Evolutionary conservation across 2,329 filamentous ascomycete species (phyloP).

Genomic region (Alternaria gansuensis): DNA sequence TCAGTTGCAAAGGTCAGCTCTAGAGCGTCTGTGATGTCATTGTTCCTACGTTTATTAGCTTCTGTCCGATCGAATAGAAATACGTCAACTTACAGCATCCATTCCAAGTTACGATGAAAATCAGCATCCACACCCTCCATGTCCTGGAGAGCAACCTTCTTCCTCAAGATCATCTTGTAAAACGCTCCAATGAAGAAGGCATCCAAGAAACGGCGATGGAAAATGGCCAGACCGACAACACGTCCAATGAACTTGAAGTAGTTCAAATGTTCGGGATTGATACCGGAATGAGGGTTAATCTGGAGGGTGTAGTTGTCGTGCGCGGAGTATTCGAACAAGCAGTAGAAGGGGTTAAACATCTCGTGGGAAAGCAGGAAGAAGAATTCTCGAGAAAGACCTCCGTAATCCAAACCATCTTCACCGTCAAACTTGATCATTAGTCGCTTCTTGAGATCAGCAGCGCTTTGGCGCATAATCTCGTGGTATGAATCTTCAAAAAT

Average conservation of each 20-base stretch:
- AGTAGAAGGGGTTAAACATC: conserved; percentile 99
- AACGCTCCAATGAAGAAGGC: conserved; percentile 99
- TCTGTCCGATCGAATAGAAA: background rate
- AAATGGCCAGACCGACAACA: conserved; percentile 95
- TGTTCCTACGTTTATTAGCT: conserved; percentile 66
- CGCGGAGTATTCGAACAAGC: conserved; percentile 97
- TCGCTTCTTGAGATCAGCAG: conserved; percentile 95
- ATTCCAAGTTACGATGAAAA: conserved; percentile 94
- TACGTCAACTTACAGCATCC: conserved; percentile 74
- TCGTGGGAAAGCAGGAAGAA: conserved; percentile 99
- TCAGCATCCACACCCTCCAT: conserved; percentile 99
- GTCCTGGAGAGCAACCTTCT: conserved; percentile 88
- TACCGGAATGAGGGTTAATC: conserved; percentile 98
- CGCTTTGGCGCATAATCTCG: conserved; percentile 96
- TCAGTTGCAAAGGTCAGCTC: conserved; percentile 97
- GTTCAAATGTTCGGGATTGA: conserved; percentile 98
- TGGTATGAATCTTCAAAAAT: conserved; percentile 99
- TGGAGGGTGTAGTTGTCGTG: conserved; percentile 99
- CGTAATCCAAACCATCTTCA: conserved; percentile 97
- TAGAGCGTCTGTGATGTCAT: conserved; percentile 93
- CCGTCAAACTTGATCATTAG: conserved; percentile 99
- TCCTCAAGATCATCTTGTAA: conserved; percentile 99
- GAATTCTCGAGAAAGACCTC: conserved; percentile 94
- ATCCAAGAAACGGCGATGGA: conserved; percentile 96
- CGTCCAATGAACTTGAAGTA: conserved; percentile 99